Conservation (phyloP, 202 grass and related monocot species). For the Zizania palustris region DNA sequence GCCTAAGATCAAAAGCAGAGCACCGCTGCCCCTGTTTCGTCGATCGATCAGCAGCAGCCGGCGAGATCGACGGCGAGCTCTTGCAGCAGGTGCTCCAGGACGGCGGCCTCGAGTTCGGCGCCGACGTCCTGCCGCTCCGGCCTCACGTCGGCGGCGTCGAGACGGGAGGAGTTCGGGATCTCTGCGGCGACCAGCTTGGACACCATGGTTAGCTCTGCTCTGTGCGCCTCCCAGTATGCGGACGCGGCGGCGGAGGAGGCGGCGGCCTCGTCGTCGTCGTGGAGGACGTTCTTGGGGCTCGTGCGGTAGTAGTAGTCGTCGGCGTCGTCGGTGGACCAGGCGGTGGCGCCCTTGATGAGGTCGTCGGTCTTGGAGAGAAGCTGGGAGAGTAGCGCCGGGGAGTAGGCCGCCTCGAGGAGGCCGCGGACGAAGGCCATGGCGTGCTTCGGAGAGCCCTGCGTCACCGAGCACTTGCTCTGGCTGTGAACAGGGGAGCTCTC, state of each 20-base stretch:
- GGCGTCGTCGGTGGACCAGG: not conserved
- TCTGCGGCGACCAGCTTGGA: constrained; percentile 45
- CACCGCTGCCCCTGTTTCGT: not conserved
- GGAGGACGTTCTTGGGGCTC: constrained; percentile 4
- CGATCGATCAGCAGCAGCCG: not conserved
- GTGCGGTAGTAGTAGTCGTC: not conserved
- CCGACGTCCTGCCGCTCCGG: constrained; percentile 38
- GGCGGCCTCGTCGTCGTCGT: not conserved
- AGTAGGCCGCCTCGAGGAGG: constrained; percentile 64
- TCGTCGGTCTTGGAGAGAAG: constrained; percentile 43
- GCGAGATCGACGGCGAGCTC: constrained; percentile 40
- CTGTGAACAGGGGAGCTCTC: constrained; percentile 50
- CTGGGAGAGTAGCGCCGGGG: constrained; percentile 57
- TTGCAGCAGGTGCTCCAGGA: constrained; percentile 16
- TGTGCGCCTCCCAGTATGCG: constrained; percentile 45
- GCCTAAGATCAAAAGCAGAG: constrained; percentile 25
- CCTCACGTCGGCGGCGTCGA: not conserved
- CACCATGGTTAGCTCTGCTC: constrained; percentile 30
- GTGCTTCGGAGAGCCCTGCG: constrained; percentile 42
- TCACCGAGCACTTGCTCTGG: constrained; percentile 41
- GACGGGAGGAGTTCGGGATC: constrained; percentile 30
- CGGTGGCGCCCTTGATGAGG: not conserved
- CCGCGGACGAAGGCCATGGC: constrained; percentile 60
- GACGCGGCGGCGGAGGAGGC: not conserved
- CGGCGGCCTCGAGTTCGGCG: constrained; percentile 16